phyloP scores from a whole-genome alignment of 495 filamentous ascomycete genomes.

The Cercophora sp. region DNA sequence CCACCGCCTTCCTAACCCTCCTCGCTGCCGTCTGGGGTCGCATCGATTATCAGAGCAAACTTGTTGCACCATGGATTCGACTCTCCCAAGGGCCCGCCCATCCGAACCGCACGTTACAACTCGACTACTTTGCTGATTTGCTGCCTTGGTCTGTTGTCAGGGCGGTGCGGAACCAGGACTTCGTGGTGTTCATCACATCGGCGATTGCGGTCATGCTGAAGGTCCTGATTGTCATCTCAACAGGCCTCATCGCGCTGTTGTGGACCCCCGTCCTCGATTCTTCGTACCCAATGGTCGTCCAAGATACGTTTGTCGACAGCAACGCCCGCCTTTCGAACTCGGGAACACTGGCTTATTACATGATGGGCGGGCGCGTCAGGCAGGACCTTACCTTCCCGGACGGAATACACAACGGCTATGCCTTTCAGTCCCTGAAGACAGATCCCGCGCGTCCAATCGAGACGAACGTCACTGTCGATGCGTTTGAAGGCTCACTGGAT shows the following conservation, averaged over 20 bases:
- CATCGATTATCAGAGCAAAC: constrained; percentile 26
- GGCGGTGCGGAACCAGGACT: constrained; percentile 11
- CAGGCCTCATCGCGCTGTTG: constrained; percentile 15
- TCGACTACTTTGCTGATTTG: constrained; percentile 8
- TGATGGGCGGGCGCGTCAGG: background rate
- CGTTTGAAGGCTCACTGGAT: constrained; percentile 3
- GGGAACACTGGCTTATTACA: constrained; percentile 1
- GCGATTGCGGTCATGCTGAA: constrained; percentile 14
- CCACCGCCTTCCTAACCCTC: constrained; percentile 29
- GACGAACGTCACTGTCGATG: constrained; percentile 4
- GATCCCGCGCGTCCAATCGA: background rate
- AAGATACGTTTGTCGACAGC: background rate
- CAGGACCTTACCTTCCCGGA: constrained; percentile 8
- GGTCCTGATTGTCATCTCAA: constrained; percentile 19
- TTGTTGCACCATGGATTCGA: constrained; percentile 28
- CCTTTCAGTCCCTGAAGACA: constrained; percentile 3
- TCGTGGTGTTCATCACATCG: constrained; percentile 5
- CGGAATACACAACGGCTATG: constrained; percentile 3
- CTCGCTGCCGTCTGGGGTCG: constrained; percentile 26
- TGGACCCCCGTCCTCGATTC: background rate
- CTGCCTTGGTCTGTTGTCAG: constrained; percentile 9
- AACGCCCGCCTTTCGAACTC: background rate
- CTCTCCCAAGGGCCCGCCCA: constrained; percentile 4
- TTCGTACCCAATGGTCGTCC: background rate
- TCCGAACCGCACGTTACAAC: constrained; percentile 1